These are phyloP conservation scores for Paramecium caudatum DNA, from an alignment of 73 alveolate genomes.

Conservation along the genomic window DNA sequence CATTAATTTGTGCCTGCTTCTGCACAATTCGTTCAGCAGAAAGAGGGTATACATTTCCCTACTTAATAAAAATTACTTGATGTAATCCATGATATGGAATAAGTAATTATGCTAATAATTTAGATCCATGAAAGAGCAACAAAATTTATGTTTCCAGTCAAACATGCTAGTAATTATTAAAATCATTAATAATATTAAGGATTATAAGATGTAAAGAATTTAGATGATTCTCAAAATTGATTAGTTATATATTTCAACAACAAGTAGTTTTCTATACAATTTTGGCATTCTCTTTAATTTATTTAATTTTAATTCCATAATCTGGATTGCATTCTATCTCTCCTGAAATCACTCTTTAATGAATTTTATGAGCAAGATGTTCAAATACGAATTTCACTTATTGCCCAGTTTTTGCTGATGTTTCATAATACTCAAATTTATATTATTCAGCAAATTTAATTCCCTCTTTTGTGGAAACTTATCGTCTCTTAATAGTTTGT, in stretches of 20 bases:
- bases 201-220: not conserved
- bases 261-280: not conserved
- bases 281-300: not conserved
- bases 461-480: slow-evolving; percentile 39
- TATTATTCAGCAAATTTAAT: not conserved
- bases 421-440: not conserved
- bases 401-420: slow-evolving; percentile 56
- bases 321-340: slow-evolving; percentile 1
- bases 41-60: slow-evolving; percentile 37
- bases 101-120: not conserved
- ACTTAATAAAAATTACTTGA: not conserved
- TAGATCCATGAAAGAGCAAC: slow-evolving; percentile 29
- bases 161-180: not conserved
- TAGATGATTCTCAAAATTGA: not conserved
- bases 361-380: slow-evolving; percentile 62
- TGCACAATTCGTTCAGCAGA: slow-evolving; percentile 53
- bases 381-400: slow-evolving; percentile 46
- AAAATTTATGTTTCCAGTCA: not conserved
- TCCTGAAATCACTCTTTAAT: not conserved
- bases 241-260: not conserved
- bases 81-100: slow-evolving; percentile 8
- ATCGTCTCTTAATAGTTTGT: slow-evolving; percentile 67
- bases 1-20: slow-evolving; percentile 72
- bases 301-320: not conserved
- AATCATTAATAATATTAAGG: slow-evolving; percentile 5